A percentile compares a stretch with the other conserved stretches of the same genome.
phyloP scores from a whole-genome alignment of 139 green algal species.

The Edaphochlamys debaryana region DNA sequence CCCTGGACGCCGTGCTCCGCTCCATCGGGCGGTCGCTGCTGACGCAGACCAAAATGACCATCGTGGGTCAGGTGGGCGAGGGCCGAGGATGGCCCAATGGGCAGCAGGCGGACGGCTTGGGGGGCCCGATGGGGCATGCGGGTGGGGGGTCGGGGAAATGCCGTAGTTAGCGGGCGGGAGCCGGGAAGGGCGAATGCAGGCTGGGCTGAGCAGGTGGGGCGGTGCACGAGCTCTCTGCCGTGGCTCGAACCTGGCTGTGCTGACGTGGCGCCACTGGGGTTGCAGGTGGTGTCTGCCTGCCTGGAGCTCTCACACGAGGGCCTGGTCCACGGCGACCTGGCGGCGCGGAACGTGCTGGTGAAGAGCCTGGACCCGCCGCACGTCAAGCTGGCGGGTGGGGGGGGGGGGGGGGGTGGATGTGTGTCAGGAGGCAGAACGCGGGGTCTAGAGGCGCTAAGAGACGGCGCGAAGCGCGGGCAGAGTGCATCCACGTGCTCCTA shows the following conservation, averaged over 20 bases:
- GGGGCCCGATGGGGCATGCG: too few relatives aligned
- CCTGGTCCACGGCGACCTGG: constrained; percentile 67
- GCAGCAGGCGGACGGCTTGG: too few relatives aligned
- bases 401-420: too few relatives aligned
- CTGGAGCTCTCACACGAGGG: constrained; percentile 47
- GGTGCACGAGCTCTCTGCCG: too few relatives aligned
- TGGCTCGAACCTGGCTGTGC: too few relatives aligned
- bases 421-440: too few relatives aligned
- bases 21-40: constrained; percentile 33
- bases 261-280: too few relatives aligned
- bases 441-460: background rate
- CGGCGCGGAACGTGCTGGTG: constrained; percentile 68
- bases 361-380: constrained; percentile 59
- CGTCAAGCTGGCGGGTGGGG: constrained; percentile 61
- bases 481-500: background rate
- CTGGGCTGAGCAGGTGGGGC: too few relatives aligned
- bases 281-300: constrained; percentile 19
- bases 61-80: constrained; percentile 39
- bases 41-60: constrained; percentile 51
- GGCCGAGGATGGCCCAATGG: background rate
- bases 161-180: background rate
- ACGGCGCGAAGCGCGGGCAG: too few relatives aligned
- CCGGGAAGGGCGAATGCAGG: too few relatives aligned
- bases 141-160: background rate
- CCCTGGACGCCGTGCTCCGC: constrained; percentile 44